Evolutionary conservation across 148 eudicot genomes (phyloP).

Genomic region (Linanthus parryae): DNA sequence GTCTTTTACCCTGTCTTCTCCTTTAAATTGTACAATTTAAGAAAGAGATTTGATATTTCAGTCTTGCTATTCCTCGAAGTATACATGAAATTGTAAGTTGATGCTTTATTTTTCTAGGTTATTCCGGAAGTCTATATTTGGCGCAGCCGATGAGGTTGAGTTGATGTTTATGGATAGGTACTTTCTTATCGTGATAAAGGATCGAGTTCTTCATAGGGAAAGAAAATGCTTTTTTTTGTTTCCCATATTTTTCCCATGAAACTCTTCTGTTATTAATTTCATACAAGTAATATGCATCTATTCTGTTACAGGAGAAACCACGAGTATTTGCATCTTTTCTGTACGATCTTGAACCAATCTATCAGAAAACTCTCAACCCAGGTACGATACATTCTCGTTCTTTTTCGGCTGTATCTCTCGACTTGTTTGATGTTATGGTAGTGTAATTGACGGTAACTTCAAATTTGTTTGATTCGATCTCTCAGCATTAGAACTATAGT

Average conservation of each 20-base stretch:
- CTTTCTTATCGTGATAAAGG: constrained; percentile 1
- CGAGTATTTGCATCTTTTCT: constrained; percentile 72
- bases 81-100: too few relatives aligned
- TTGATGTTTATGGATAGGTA: constrained; percentile 80
- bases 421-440: too few relatives aligned
- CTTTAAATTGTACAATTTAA: too few relatives aligned
- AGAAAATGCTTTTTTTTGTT: not conserved
- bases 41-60: too few relatives aligned
- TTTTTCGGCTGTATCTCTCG: too few relatives aligned
- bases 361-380: constrained; percentile 57
- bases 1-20: too few relatives aligned
- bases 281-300: not conserved
- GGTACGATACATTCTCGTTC: too few relatives aligned
- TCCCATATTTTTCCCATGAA: not conserved
- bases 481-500: too few relatives aligned
- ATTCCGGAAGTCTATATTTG: constrained; percentile 70
- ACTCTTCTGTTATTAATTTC: not conserved
- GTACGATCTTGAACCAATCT: constrained; percentile 68
- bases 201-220: not conserved
- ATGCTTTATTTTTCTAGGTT: constrained; percentile 34
- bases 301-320: constrained; percentile 56
- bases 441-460: too few relatives aligned
- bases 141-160: constrained; percentile 80
- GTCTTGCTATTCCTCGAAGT: too few relatives aligned
- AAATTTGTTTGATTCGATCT: too few relatives aligned